A percentile compares a stretch with the other conserved stretches of the same genome.
These are phyloP conservation scores for Phyllostachys edulis DNA, from an alignment of 176 grass and related monocot species.

Conservation along the genomic window DNA sequence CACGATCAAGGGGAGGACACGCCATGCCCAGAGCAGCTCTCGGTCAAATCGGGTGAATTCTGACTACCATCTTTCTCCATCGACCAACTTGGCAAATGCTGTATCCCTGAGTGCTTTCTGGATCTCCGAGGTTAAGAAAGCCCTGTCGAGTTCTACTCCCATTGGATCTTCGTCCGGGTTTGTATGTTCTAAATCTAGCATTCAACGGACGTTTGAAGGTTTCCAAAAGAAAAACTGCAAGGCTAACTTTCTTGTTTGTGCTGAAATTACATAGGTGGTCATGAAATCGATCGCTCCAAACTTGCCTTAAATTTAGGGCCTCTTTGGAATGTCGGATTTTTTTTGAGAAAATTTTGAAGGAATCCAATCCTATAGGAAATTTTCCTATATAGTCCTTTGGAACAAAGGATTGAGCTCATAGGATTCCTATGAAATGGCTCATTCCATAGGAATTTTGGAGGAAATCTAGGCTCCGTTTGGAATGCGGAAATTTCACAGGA, in stretches of 20 bases:
- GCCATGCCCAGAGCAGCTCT: background rate
- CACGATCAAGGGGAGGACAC: background rate
- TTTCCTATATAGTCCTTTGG: too few species aligned
- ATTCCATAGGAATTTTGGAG: too few species aligned
- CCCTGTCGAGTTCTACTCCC: background rate
- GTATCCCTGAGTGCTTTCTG: background rate
- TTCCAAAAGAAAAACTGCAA: background rate
- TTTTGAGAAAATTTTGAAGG: too few species aligned
- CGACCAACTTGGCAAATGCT: background rate
- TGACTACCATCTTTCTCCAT: background rate
- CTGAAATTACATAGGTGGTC: background rate
- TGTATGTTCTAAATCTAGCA: background rate
- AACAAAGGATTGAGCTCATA: too few species aligned
- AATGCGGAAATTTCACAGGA: too few species aligned
- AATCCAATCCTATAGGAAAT: too few species aligned
- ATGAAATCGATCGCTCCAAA: background rate
- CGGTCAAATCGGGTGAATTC: background rate
- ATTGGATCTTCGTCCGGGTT: background rate
- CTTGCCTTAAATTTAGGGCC: background rate
- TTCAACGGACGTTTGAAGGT: background rate
- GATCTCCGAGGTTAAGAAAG: background rate
- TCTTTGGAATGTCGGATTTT: too few species aligned
- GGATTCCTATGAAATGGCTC: too few species aligned
- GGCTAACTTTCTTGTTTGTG: background rate
- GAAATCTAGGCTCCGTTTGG: too few species aligned